phyloP scores from a whole-genome alignment of 1,284 basidiomycete genomes.

The Cryptococcus floricola region DNA sequence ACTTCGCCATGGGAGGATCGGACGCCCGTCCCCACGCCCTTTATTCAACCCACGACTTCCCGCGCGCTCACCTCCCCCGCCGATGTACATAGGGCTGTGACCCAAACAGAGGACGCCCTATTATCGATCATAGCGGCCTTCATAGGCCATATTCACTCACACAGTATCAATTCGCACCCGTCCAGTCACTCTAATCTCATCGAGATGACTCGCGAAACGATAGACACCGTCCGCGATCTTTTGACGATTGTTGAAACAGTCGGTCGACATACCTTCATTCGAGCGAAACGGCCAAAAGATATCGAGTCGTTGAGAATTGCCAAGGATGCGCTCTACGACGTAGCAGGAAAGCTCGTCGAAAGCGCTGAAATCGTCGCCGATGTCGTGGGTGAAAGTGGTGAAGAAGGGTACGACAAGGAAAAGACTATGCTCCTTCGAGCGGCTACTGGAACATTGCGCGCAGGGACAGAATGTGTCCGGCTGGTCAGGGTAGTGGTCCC shows the following conservation, averaged over 20 bases:
- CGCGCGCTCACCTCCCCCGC: slow-evolving; percentile 7
- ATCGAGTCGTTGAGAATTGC: slow-evolving; percentile 62
- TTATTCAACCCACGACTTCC: not conserved
- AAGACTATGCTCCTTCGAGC: slow-evolving; percentile 68
- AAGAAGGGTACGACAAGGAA: slow-evolving; percentile 71
- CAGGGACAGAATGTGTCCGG: slow-evolving; percentile 81
- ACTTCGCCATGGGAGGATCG: slow-evolving; percentile 14
- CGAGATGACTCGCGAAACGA: slow-evolving; percentile 86
- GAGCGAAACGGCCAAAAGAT: slow-evolving; percentile 47
- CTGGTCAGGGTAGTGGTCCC: slow-evolving; percentile 71
- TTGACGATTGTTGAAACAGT: slow-evolving; percentile 90
- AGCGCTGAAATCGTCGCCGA: slow-evolving; percentile 65
- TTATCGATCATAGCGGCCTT: slow-evolving; percentile 93
- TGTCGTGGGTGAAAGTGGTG: slow-evolving; percentile 51
- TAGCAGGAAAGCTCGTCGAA: slow-evolving; percentile 82
- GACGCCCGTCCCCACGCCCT: slow-evolving; percentile 11
- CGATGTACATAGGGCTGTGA: slow-evolving; percentile 46
- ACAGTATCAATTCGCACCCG: slow-evolving; percentile 80
- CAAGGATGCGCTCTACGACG: slow-evolving; percentile 77
- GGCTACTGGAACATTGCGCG: slow-evolving; percentile 80
- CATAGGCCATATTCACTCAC: slow-evolving; percentile 92
- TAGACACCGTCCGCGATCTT: slow-evolving; percentile 86
- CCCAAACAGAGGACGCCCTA: slow-evolving; percentile 78
- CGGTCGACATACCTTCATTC: slow-evolving; percentile 57
- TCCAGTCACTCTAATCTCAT: slow-evolving; percentile 90